A percentile compares a stretch with the other conserved stretches of the same genome.
Evolutionary conservation across 129 eudicot genomes (phyloP).

Genomic region (Smallanthus sonchifolius): DNA sequence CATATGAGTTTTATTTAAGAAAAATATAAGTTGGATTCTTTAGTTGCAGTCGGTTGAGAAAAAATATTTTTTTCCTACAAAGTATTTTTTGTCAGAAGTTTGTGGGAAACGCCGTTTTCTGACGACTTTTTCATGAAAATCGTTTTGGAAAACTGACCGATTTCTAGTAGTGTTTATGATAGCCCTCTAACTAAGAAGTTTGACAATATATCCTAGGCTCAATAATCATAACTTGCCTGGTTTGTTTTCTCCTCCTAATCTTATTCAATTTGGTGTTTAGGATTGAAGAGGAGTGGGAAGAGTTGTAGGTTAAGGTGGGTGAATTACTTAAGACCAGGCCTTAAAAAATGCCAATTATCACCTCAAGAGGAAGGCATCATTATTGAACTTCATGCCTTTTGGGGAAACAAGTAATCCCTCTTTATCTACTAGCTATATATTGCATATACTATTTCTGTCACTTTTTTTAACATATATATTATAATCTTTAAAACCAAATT

Average conservation of each 20-base stretch:
- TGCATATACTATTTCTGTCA: too few relatives aligned
- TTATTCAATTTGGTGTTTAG: slow-evolving; percentile 25
- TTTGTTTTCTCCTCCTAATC: neutral
- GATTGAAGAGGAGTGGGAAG: slow-evolving; percentile 77
- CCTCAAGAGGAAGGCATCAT: slow-evolving; percentile 95
- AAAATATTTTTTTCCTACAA: too few relatives aligned
- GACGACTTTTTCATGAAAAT: too few relatives aligned
- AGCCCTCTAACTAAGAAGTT: too few relatives aligned
- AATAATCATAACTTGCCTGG: neutral
- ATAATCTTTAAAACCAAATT: slow-evolving; percentile 4
- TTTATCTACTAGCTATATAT: neutral
- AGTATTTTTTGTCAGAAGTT: too few relatives aligned
- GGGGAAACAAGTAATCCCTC: slow-evolving; percentile 82
- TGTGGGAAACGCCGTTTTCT: too few relatives aligned
- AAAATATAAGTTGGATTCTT: too few relatives aligned
- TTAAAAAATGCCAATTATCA: slow-evolving; percentile 68
- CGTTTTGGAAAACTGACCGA: too few relatives aligned
- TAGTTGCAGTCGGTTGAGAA: too few relatives aligned
- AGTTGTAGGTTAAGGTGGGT: slow-evolving; percentile 94
- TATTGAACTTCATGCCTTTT: slow-evolving; percentile 80
- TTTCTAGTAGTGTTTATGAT: too few relatives aligned
- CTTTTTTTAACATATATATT: neutral
- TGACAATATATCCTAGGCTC: neutral
- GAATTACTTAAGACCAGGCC: slow-evolving; percentile 88
- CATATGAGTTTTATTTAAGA: too few relatives aligned